A percentile compares a stretch with the other conserved stretches of the same genome.
Conservation (phyloP, 768 basidiomycete species). For the Hypholoma fasciculare region DNA sequence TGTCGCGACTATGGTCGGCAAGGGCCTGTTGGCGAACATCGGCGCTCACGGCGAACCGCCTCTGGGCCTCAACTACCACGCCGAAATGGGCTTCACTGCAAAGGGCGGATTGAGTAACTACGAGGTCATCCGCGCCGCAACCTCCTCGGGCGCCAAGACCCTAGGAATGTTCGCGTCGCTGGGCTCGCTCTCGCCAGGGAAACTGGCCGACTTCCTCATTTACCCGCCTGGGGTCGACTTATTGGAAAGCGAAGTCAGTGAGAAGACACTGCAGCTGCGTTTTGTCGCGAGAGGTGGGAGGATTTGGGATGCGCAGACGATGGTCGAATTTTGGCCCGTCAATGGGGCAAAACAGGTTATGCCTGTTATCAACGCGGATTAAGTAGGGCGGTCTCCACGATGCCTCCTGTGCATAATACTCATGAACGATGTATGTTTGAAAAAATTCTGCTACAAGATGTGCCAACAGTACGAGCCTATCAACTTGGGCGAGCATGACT, state of each 20-base stretch:
- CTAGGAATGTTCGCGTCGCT: constrained; percentile 63
- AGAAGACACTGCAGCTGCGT: constrained; percentile 46
- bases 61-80: constrained; percentile 73
- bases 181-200: constrained; percentile 62
- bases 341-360: constrained; percentile 52
- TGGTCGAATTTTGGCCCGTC: constrained; percentile 75
- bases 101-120: constrained; percentile 70
- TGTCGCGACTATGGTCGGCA: constrained; percentile 66
- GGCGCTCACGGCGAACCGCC: constrained; percentile 78
- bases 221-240: constrained; percentile 65
- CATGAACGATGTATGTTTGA: neutral
- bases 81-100: constrained; percentile 67
- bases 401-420: neutral
- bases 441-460: no score
- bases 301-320: constrained; percentile 64
- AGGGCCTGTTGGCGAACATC: constrained; percentile 62
- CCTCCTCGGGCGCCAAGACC: constrained; percentile 61
- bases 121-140: constrained; percentile 73
- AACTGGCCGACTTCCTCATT: constrained; percentile 71
- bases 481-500: no score
- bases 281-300: constrained; percentile 69
- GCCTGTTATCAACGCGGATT: constrained; percentile 61
- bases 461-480: no score
- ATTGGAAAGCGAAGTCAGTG: constrained; percentile 49
- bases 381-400: neutral